Evolutionary conservation across 768 basidiomycete genomes (phyloP).

Genomic region (Pisolithus albus): DNA sequence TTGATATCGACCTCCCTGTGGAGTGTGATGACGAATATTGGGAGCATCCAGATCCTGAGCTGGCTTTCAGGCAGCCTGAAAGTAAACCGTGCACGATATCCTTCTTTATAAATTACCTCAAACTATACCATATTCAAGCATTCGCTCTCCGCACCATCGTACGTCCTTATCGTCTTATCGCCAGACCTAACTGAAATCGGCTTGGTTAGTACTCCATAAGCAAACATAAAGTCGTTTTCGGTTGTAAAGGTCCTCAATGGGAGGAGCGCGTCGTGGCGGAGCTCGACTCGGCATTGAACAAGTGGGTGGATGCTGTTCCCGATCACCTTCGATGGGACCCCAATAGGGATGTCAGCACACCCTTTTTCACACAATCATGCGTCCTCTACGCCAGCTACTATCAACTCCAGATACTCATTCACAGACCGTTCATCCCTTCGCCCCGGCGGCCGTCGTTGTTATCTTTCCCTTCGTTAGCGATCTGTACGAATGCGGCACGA

Average conservation of each 20-base stretch:
- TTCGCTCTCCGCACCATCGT: slow-evolving; percentile 59
- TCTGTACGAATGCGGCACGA: slow-evolving; percentile 80
- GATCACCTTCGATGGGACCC: slow-evolving; percentile 40
- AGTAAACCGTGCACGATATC: slow-evolving; percentile 49
- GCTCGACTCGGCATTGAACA: slow-evolving; percentile 68
- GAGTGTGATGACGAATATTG: slow-evolving; percentile 69
- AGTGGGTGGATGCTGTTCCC: slow-evolving; percentile 72
- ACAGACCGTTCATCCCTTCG: slow-evolving; percentile 72
- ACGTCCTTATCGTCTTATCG: slow-evolving; percentile 11
- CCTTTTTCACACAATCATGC: slow-evolving; percentile 45
- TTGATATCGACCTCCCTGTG: slow-evolving; percentile 54
- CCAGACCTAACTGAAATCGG: background rate
- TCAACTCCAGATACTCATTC: slow-evolving; percentile 59
- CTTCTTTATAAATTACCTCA: slow-evolving; percentile 47
- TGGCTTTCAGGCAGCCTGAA: slow-evolving; percentile 56
- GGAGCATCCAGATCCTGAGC: slow-evolving; percentile 41
- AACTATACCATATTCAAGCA: slow-evolving; percentile 56
- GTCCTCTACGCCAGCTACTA: slow-evolving; percentile 49
- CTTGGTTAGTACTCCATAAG: slow-evolving; percentile 61
- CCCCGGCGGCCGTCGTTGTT: slow-evolving; percentile 43
- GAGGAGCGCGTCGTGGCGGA: slow-evolving; percentile 63
- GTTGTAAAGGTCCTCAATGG: slow-evolving; percentile 46
- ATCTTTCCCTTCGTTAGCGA: slow-evolving; percentile 61
- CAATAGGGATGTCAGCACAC: slow-evolving; percentile 26
- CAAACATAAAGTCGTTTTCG: slow-evolving; percentile 48